Percentiles rank a stretch among this genome's conserved stretches.
Evolutionary conservation across 164 flowering plant species (phyloP).

Genomic region (Platanus orientalis): DNA sequence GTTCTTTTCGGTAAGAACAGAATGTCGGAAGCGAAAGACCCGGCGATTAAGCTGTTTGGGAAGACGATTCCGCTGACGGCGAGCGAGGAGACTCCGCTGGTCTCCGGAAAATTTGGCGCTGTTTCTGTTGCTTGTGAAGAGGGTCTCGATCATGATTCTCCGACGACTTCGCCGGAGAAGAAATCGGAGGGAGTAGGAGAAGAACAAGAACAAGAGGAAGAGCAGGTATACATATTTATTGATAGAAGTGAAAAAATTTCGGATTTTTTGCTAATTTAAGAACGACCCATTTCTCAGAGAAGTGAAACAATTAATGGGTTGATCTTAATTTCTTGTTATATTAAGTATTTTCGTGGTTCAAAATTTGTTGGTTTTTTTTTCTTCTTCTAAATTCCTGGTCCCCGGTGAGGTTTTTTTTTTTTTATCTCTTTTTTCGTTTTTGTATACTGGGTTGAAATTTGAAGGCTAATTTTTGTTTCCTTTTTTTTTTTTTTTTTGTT

Average conservation of each 20-base stretch:
- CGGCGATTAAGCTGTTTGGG: constrained; percentile 54
- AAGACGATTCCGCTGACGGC: constrained; percentile 35
- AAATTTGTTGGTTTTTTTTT: too few relatives aligned
- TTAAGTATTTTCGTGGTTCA: too few relatives aligned
- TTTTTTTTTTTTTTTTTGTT: too few relatives aligned
- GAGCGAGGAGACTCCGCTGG: constrained; percentile 15
- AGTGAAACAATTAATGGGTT: constrained; percentile 4
- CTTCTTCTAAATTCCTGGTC: too few relatives aligned
- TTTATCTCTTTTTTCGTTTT: too few relatives aligned
- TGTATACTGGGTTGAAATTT: too few relatives aligned
- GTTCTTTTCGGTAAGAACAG: background rate
- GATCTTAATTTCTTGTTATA: too few relatives aligned
- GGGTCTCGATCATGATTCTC: constrained; percentile 1
- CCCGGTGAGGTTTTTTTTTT: too few relatives aligned
- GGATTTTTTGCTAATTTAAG: constrained; percentile 10
- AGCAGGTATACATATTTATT: constrained; percentile 25
- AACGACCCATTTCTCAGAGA: constrained; percentile 11
- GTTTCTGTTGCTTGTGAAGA: background rate
- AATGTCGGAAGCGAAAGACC: constrained; percentile 28
- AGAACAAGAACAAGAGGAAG: constrained; percentile 10
- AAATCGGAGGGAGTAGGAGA: constrained; percentile 3
- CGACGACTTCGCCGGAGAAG: constrained; percentile 1
- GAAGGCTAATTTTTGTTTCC: too few relatives aligned
- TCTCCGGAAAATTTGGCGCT: constrained; percentile 21
- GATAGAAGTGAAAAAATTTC: too few relatives aligned